Evolutionary conservation across 768 basidiomycete genomes (phyloP), one percentile per base, ranked within the genome.

Genomic region (Collybia sordida): DNA sequence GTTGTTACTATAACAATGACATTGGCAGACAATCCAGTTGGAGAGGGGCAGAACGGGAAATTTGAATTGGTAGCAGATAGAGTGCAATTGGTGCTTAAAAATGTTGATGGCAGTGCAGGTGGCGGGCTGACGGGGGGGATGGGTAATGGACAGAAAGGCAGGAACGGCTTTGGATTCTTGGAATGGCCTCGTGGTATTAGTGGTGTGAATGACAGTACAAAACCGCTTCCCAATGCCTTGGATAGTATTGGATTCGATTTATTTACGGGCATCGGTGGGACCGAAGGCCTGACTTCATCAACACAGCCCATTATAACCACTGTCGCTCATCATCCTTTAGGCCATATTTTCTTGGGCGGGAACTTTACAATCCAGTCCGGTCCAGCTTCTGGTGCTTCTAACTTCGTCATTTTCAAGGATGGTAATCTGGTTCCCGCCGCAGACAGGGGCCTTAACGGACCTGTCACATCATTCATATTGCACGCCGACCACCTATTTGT

Each of bases 11-110:
- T 98, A 54, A 78, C 78, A 4, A 85, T 98, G 80, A 75, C 80
- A 4, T 75, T 98, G 42, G 84, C 86, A 2, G 74, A 79, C 46
- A 67, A 72, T 14, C 89, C 94, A 1, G 63, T 60, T 1, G 91
- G 88, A 9, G 68, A 66, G 37, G 88, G 84, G 5, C 73, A 81
- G 58, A 74, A 78, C 39, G 86, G 85, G n/a, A 67, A 82, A 52
- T 96, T 84, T 64, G 80, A 86, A 45, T 69, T 98, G 25, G 86
- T 98, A 8, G 96, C 96, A 3, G 91, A 93, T 61, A 76, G 83
- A 24, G 78, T 98, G n/a, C 82, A 94, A 64, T 66, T 98, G 46
- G 68, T 86, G 28, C 78, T 98, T 40, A 84, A 74, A 17, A 88
- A 85, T 17, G 78, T 80, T 12, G 81, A 78, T 62, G 51, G 68